These are phyloP conservation scores for Botryotinia calthae DNA, from an alignment of 2,329 filamentous ascomycete genomes.

Conservation along the genomic window DNA sequence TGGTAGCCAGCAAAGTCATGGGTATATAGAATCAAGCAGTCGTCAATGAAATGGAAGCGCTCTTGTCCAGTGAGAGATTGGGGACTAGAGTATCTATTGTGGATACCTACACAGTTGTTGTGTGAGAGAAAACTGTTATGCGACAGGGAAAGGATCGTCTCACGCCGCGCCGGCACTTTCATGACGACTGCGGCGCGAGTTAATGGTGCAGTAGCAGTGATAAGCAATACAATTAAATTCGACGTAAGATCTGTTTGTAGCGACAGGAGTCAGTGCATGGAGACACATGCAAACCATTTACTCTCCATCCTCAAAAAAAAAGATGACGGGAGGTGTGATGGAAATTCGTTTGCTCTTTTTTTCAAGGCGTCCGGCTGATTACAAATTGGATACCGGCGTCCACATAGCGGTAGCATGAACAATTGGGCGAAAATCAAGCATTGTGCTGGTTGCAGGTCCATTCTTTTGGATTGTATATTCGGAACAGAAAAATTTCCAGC, in stretches of 20 bases:
- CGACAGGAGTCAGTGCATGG: not conserved
- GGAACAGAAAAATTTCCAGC: not conserved
- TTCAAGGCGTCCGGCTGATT: not conserved
- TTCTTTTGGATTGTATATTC: not conserved
- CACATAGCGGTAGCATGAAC: not conserved
- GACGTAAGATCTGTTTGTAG: not conserved
- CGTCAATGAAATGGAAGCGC: not conserved
- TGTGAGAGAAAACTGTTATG: not conserved
- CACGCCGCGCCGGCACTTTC: not conserved
- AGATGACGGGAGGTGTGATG: not conserved
- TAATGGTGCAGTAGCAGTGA: not conserved
- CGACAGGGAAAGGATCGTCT: not conserved
- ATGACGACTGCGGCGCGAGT: not conserved
- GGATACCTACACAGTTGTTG: not conserved
- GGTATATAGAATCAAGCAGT: not conserved
- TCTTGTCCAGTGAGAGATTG: not conserved
- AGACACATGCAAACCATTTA: not conserved
- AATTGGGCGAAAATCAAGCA: not conserved
- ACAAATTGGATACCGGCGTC: not conserved
- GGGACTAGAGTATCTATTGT: not conserved
- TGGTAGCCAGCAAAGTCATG: not conserved
- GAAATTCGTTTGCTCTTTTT: not conserved
- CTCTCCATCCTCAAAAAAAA: not conserved
- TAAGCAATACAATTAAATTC: not conserved
- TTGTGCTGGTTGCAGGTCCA: not conserved